Evolutionary conservation across 768 basidiomycete species (phyloP).

Genomic region (Russula sp.): DNA sequence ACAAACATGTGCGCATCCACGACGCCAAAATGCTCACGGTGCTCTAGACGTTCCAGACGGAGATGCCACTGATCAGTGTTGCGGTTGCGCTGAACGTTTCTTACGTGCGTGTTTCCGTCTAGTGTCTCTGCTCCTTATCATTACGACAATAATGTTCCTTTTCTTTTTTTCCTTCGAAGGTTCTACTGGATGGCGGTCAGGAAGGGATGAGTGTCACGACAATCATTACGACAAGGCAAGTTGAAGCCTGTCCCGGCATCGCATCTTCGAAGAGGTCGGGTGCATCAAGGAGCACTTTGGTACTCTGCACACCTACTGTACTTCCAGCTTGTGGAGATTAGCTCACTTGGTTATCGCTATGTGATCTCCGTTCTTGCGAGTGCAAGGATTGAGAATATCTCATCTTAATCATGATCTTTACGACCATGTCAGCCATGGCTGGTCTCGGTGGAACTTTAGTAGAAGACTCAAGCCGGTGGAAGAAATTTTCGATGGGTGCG

Average conservation of each 20-base stretch:
- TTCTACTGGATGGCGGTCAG: conserved; percentile 93
- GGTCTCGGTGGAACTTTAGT: background rate
- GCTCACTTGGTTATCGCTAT: background rate
- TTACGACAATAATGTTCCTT: background rate
- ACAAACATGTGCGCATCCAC: conserved; percentile 92
- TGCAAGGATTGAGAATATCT: background rate
- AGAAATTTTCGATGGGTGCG: background rate
- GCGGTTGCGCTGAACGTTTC: conserved; percentile 77
- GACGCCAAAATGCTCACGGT: conserved; percentile 83
- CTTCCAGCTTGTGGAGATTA: conserved; percentile 37
- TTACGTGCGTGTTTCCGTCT: conserved; percentile 50
- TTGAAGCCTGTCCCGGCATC: conserved; percentile 99
- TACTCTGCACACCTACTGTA: conserved; percentile 93
- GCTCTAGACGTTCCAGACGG: conserved; percentile 88
- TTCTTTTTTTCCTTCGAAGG: conserved; percentile 39
- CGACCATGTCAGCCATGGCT: background rate
- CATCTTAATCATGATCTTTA: background rate
- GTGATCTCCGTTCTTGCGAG: background rate
- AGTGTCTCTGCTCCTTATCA: too few species aligned
- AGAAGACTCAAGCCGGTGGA: background rate
- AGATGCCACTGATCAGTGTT: conserved; percentile 93
- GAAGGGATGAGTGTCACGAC: conserved; percentile 98
- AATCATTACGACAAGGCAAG: conserved; percentile 88
- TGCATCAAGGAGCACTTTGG: conserved; percentile 97
- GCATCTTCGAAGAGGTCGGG: conserved; percentile 90